Percentiles rank a stretch among this genome's conserved stretches.
Conservation (phyloP, 2,329 filamentous ascomycete genomes). For the Bipolaris zeicola region DNA sequence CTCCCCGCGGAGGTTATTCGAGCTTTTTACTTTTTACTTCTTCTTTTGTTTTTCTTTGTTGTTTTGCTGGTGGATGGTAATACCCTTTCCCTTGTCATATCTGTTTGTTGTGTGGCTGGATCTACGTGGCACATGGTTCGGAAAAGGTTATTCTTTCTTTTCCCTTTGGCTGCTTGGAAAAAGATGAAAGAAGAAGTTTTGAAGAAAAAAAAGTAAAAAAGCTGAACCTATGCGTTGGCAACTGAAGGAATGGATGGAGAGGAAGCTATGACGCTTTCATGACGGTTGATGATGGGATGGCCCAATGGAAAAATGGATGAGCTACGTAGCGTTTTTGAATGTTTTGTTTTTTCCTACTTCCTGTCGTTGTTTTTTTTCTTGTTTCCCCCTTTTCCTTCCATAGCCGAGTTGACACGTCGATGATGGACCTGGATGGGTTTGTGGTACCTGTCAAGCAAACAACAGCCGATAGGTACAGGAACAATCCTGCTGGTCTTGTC, state of each 20-base stretch:
- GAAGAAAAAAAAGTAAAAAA: conserved; percentile 14
- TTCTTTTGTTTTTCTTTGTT: not conserved
- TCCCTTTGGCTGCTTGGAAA: not conserved
- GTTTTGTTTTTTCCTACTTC: conserved; percentile 1
- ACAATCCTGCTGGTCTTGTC: not conserved
- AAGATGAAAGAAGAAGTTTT: too few species aligned
- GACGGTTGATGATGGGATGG: conserved; percentile 19
- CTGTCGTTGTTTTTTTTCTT: not conserved
- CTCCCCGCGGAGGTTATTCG: conserved; percentile 31
- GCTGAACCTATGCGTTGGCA: conserved; percentile 18
- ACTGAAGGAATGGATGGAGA: not conserved
- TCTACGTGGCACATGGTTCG: conserved; percentile 12
- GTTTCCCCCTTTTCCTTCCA: not conserved
- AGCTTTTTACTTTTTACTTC: conserved; percentile 16
- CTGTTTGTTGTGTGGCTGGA: conserved; percentile 16
- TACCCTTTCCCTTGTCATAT: conserved; percentile 23
- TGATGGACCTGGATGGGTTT: not conserved
- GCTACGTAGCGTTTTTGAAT: conserved; percentile 22
- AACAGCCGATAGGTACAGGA: not conserved
- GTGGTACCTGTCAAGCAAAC: not conserved
- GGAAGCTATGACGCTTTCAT: conserved; percentile 20
- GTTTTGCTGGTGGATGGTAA: conserved; percentile 32
- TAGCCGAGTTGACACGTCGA: not conserved
- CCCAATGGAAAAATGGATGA: conserved; percentile 4
- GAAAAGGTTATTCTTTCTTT: conserved; percentile 12